Percentiles rank a stretch among this genome's conserved stretches.
phyloP scores from a whole-genome alignment of 2,329 filamentous ascomycete species.

The Emmonsia crescens region DNA sequence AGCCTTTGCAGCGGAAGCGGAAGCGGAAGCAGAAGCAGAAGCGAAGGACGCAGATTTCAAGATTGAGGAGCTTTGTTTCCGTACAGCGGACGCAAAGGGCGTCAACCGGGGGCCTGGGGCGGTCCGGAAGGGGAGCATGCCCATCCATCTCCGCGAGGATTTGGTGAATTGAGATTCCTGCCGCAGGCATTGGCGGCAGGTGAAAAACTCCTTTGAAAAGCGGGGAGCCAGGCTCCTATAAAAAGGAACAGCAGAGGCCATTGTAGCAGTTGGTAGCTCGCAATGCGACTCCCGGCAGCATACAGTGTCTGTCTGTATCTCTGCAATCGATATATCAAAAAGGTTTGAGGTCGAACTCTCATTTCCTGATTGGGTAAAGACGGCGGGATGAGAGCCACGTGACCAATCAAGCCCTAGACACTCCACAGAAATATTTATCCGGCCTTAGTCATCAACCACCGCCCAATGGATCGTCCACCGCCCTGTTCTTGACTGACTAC shows the following conservation, averaged over 20 bases:
- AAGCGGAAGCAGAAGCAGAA: background rate
- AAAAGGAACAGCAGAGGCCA: conserved; percentile 22
- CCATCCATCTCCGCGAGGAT: conserved; percentile 23
- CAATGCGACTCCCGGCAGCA: background rate
- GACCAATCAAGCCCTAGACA: background rate
- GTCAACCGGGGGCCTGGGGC: conserved; percentile 16
- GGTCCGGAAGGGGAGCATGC: conserved; percentile 19
- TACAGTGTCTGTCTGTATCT: background rate
- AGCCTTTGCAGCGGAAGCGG: background rate
- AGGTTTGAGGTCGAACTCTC: background rate
- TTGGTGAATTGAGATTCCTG: conserved; percentile 20
- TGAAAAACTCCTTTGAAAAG: conserved; percentile 30
- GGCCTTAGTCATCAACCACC: background rate
- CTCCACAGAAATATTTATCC: background rate
- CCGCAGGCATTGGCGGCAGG: conserved; percentile 32
- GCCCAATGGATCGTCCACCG: background rate
- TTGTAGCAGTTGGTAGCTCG: conserved; percentile 22
- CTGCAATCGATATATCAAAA: no score
- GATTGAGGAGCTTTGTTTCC: conserved; percentile 4
- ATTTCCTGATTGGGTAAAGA: background rate
- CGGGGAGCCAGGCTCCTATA: conserved; percentile 27
- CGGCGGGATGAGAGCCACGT: background rate
- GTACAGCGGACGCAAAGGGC: conserved; percentile 16
- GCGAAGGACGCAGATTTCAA: conserved; percentile 6
- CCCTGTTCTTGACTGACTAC: background rate